These are phyloP conservation scores for Aspergillus tanneri DNA, from an alignment of 2,329 filamentous ascomycete species.

Conservation along the genomic window DNA sequence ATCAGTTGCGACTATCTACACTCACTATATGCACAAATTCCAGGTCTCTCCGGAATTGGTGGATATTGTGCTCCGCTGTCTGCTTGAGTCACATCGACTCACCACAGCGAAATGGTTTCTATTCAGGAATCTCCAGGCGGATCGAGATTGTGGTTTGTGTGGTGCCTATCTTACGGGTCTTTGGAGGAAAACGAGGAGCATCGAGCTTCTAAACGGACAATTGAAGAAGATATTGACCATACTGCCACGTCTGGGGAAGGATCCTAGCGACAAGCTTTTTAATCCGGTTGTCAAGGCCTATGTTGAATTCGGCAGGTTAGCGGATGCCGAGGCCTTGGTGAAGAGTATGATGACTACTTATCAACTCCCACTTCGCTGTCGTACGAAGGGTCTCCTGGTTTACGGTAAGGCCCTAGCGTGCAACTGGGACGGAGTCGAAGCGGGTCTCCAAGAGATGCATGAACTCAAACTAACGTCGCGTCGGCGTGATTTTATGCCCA, in stretches of 20 bases:
- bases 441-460: constrained; percentile 41
- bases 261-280: constrained; percentile 40
- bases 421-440: constrained; percentile 43
- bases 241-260: constrained; percentile 30
- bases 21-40: constrained; percentile 28
- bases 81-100: constrained; percentile 40
- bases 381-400: constrained; percentile 39
- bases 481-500: constrained; percentile 30
- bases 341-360: constrained; percentile 36
- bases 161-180: constrained; percentile 39
- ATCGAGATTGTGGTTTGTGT: constrained; percentile 36
- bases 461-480: constrained; percentile 30
- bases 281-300: constrained; percentile 43
- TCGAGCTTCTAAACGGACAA: constrained; percentile 36
- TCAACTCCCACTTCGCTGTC: constrained; percentile 30
- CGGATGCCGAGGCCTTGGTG: constrained; percentile 37
- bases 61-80: constrained; percentile 37
- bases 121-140: constrained; percentile 32
- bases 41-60: constrained; percentile 31
- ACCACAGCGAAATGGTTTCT: constrained; percentile 39
- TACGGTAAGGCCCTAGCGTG: constrained; percentile 38
- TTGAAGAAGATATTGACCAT: constrained; percentile 31
- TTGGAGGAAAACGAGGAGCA: constrained; percentile 42
- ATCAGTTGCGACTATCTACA: constrained; percentile 36
- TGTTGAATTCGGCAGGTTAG: constrained; percentile 36